phyloP scores from a whole-genome alignment of 768 basidiomycete species.

The Leccinellum albellum region DNA sequence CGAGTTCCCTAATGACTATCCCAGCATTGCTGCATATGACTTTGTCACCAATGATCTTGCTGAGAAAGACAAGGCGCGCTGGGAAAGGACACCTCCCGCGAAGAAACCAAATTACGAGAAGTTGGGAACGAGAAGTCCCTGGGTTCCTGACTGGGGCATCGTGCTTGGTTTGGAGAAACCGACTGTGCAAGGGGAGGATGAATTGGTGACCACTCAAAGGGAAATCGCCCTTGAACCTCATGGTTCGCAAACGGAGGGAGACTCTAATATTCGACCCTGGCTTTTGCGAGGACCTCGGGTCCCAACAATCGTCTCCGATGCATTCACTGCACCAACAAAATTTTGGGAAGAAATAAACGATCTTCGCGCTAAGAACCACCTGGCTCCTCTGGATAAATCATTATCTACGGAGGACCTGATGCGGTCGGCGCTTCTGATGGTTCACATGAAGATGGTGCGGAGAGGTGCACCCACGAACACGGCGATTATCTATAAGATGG shows the following conservation, averaged over 20 bases:
- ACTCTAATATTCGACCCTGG: constrained; percentile 48
- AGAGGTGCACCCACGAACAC: constrained; percentile 75
- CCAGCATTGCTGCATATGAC: constrained; percentile 52
- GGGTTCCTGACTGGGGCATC: constrained; percentile 70
- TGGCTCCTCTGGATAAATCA: constrained; percentile 35
- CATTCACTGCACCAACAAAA: constrained; percentile 38
- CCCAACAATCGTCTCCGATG: constrained; percentile 42
- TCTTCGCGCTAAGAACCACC: constrained; percentile 52
- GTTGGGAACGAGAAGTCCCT: constrained; percentile 66
- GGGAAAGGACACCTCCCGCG: constrained; percentile 83
- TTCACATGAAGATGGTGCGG: constrained; percentile 56
- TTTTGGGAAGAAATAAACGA: constrained; percentile 57
- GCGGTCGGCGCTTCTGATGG: constrained; percentile 61
- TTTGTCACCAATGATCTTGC: constrained; percentile 47
- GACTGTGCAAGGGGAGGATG: constrained; percentile 27
- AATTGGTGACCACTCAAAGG: constrained; percentile 57
- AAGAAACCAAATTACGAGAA: constrained; percentile 74
- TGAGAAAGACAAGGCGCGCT: constrained; percentile 51
- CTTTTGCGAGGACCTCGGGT: constrained; percentile 60
- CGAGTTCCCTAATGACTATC: constrained; percentile 83
- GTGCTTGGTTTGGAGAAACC: constrained; percentile 51
- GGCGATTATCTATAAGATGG: constrained; percentile 65
- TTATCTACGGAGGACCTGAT: constrained; percentile 45
- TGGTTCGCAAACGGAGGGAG: constrained; percentile 5
- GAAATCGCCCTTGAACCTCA: constrained; percentile 29